Percentiles rank a stretch among this genome's conserved stretches.
Conservation (phyloP, 345 rosid species). For the Camelina hispida region DNA sequence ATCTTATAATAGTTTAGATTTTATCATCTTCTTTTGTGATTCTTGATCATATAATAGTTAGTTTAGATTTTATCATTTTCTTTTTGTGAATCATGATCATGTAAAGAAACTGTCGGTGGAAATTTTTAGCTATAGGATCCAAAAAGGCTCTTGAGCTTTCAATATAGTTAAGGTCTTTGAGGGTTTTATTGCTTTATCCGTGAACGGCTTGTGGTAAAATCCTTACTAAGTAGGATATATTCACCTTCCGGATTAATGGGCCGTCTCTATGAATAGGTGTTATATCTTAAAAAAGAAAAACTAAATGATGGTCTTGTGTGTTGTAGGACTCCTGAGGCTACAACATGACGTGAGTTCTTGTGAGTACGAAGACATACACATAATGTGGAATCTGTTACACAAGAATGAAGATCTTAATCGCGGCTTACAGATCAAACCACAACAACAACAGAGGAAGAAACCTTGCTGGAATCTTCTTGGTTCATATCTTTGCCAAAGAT, state of each 20-base stretch:
- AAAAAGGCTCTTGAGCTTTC: not conserved
- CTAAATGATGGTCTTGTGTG: not conserved
- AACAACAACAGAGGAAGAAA: slow-evolving; percentile 33
- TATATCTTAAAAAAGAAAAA: no score
- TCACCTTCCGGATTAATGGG: not conserved
- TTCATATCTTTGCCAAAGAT: slow-evolving; percentile 44
- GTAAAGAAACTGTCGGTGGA: slow-evolving; percentile 13
- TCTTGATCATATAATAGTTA: not conserved
- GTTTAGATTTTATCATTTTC: not conserved
- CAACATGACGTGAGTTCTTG: slow-evolving; percentile 55
- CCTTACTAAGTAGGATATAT: not conserved
- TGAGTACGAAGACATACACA: slow-evolving; percentile 59
- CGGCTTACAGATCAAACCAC: slow-evolving; percentile 6
- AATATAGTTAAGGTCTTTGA: not conserved
- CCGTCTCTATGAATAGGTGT: not conserved
- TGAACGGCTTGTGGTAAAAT: not conserved
- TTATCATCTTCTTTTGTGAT: no score
- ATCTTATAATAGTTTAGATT: no score
- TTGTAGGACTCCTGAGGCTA: slow-evolving; percentile 48
- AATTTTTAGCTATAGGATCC: not conserved
- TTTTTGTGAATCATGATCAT: not conserved
- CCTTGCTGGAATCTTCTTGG: slow-evolving; percentile 46
- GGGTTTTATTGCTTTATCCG: not conserved
- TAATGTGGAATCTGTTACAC: slow-evolving; percentile 58
- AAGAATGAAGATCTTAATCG: slow-evolving; percentile 38